Evolutionary conservation across 2,329 filamentous ascomycete species (phyloP).

Genomic region (Pseudogymnoascus sp.): DNA sequence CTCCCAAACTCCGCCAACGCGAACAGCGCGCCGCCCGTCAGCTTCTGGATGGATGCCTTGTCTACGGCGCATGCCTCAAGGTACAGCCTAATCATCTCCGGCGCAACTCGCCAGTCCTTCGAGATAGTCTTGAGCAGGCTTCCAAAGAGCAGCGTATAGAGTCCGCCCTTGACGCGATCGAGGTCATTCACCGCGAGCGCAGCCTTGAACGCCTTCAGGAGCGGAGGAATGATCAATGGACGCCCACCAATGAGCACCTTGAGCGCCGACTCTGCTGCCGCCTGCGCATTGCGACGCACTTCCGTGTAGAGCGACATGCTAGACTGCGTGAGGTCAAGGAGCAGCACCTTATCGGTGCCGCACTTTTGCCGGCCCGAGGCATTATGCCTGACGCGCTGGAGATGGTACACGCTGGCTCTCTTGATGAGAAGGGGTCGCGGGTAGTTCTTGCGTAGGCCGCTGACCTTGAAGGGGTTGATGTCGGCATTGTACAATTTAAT

Average conservation of each 20-base stretch:
- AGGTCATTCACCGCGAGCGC: conserved; percentile 75
- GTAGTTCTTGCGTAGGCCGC: conserved; percentile 83
- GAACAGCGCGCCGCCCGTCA: conserved; percentile 73
- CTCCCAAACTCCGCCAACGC: conserved; percentile 88
- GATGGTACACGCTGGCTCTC: conserved; percentile 86
- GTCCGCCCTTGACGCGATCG: conserved; percentile 85
- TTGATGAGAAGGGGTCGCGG: conserved; percentile 86
- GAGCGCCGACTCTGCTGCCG: conserved; percentile 83
- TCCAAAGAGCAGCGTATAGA: conserved; percentile 85
- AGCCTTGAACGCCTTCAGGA: conserved; percentile 68
- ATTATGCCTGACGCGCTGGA: conserved; percentile 91
- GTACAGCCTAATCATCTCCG: conserved; percentile 79
- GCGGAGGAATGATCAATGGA: conserved; percentile 79
- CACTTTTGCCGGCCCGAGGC: conserved; percentile 80
- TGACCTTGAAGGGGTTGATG: conserved; percentile 87
- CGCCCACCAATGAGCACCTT: conserved; percentile 85
- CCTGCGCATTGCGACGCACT: conserved; percentile 87
- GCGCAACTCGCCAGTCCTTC: conserved; percentile 90
- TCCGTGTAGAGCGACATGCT: conserved; percentile 89
- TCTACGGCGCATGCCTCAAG: conserved; percentile 85
- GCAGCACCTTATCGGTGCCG: conserved; percentile 74
- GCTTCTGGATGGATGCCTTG: conserved; percentile 86
- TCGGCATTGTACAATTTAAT: conserved; percentile 78
- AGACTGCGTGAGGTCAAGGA: conserved; percentile 82
- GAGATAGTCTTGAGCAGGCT: conserved; percentile 80